Base-by-base conservation (phyloP, 768 basidiomycete genomes). In the Gloeophyllum trabeum region DNA sequence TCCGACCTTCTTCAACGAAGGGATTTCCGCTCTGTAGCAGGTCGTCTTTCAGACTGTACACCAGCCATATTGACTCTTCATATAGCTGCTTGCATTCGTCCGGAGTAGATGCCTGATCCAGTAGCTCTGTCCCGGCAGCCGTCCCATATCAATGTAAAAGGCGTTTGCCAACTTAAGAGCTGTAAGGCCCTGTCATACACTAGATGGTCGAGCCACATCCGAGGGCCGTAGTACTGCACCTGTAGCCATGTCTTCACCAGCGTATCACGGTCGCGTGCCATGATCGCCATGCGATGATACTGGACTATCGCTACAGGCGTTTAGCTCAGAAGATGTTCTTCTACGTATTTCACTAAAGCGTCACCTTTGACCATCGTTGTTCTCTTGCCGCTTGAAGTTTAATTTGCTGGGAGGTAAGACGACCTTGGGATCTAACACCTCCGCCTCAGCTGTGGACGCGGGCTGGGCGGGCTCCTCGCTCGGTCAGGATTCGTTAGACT, bases 21-120 rank as follows among this genome's bases (percentile, higher is more conserved):
- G 88, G 85, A 54, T 88, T 90, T 12, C 79, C 84, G 6, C 70
- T 75, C 57, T 89, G 83, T 46, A 85, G 56, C 1, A 90, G 67
- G 52, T 94, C 86, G 55, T 98, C 96, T 56, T 92, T 82, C 6
- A 98, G 68, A 0, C 91, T 85, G 49, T 92, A 88, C 23, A 98
- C 68, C 56, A 92, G 86, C 90, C 90, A 96, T 5, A 98, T 60
- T 0, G 90, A 88, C 51, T 90, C 90, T 54, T 97, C 93, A 61
- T 98, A 99, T 26, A 94, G 67, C 57, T 83, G 85, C 66, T 96
- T 90, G 58, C 91, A 93, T 54, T 89, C 83, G 48, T 84, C 75
- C 0, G 85, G 79, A 22, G 74, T 75, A 35, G 69, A 67, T 28
- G 79, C 81, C 54, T 84, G 76, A 54, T 90, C 88, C 7, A 87